A percentile compares a stretch with the other conserved stretches of the same genome.
phyloP scores from a whole-genome alignment of 108 stramenopile species.

The Cyclotella sp. region DNA sequence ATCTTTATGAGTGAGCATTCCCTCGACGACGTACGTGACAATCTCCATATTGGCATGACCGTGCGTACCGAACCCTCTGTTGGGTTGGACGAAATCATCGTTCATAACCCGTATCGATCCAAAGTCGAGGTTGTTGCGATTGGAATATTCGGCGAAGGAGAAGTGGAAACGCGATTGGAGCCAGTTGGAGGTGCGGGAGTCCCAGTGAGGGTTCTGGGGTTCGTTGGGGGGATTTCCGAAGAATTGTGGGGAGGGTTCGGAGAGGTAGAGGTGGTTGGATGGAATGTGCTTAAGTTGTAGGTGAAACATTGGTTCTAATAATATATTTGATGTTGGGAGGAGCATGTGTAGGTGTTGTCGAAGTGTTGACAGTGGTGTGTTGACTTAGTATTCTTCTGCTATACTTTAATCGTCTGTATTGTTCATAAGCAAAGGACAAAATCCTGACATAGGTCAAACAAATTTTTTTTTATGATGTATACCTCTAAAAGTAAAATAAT shows the following conservation, averaged over 20 bases:
- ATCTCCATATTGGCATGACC: slow-evolving; percentile 84
- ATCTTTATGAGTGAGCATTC: slow-evolving; percentile 78
- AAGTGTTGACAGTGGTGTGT: too few species aligned
- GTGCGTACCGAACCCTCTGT: slow-evolving; percentile 80
- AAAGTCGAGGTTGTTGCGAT: slow-evolving; percentile 64
- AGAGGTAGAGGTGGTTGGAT: slow-evolving; percentile 57
- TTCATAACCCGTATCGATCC: slow-evolving; percentile 85
- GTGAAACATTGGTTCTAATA: too few species aligned
- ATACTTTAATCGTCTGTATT: too few species aligned
- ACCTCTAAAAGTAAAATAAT: too few species aligned
- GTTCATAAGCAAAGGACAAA: too few species aligned
- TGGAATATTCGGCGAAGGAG: slow-evolving; percentile 83
- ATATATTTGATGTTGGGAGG: too few species aligned
- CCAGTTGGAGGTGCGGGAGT: slow-evolving; percentile 70
- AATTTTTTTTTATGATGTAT: too few species aligned
- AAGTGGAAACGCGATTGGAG: slow-evolving; percentile 88
- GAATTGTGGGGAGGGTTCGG: slow-evolving; percentile 73
- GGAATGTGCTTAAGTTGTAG: slow-evolving; percentile 34
- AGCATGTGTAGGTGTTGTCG: too few species aligned
- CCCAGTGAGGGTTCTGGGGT: slow-evolving; percentile 59
- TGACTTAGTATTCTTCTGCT: too few species aligned
- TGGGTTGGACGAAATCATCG: slow-evolving; percentile 85
- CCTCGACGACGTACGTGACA: slow-evolving; percentile 79
- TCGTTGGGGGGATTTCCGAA: slow-evolving; percentile 73
- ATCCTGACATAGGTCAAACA: too few species aligned